Percentiles rank a stretch among this genome's conserved stretches.
phyloP scores from a whole-genome alignment of 208 protist species.

The Crithidia expoeki region DNA sequence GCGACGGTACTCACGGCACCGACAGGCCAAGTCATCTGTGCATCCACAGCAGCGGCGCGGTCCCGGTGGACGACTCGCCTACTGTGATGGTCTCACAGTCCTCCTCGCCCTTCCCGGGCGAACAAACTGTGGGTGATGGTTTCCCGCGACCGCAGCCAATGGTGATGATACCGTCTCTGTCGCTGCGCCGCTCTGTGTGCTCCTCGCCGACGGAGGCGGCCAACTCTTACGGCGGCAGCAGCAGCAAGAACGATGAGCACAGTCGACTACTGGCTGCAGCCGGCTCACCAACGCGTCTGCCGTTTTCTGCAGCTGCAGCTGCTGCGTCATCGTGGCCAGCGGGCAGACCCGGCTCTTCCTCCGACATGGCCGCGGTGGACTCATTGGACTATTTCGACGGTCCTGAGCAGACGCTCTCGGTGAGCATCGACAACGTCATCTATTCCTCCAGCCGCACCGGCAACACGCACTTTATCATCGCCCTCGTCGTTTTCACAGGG shows the following conservation, averaged over 20 bases:
- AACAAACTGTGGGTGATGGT: background rate
- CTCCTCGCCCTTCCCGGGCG: background rate
- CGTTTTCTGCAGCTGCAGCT: background rate
- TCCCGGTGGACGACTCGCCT: background rate
- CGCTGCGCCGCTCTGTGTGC: slow-evolving; percentile 7
- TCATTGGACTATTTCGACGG: slow-evolving; percentile 11
- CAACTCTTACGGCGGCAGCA: background rate
- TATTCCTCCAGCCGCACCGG: slow-evolving; percentile 71
- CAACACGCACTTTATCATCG: slow-evolving; percentile 87
- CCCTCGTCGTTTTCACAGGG: slow-evolving; percentile 92
- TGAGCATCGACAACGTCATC: slow-evolving; percentile 76
- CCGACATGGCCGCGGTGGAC: background rate
- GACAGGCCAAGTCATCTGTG: background rate
- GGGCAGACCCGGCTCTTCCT: too few relatives aligned
- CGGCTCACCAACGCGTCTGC: background rate
- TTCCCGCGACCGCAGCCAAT: slow-evolving; percentile 12
- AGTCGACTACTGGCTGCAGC: slow-evolving; percentile 2
- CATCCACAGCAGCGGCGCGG: slow-evolving; percentile 1
- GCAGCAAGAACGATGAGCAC: slow-evolving; percentile 12
- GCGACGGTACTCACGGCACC: background rate
- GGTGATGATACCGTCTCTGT: slow-evolving; percentile 15
- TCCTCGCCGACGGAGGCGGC: slow-evolving; percentile 6
- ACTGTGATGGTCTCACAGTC: slow-evolving; percentile 11
- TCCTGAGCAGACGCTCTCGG: slow-evolving; percentile 28
- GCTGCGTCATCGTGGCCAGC: too few relatives aligned